Evolutionary conservation across 1,139 yeast genomes (phyloP).

Genomic region (Candida sp.): DNA sequence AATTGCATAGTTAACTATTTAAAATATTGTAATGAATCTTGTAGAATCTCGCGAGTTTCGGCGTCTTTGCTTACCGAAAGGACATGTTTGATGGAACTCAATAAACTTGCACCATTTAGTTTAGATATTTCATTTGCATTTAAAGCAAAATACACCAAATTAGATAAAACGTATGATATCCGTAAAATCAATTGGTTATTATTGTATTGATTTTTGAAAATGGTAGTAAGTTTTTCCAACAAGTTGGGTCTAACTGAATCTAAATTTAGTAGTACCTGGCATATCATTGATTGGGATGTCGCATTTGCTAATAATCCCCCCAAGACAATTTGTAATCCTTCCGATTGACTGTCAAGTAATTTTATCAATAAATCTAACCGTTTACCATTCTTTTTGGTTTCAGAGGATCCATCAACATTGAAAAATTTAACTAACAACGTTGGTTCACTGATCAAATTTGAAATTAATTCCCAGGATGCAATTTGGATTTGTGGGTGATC

Average conservation of each 20-base stretch:
- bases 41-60: conserved; percentile 14
- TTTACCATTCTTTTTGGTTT: conserved; percentile 18
- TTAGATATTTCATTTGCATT: conserved; percentile 8
- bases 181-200: conserved; percentile 34
- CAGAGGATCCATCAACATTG: conserved; percentile 28
- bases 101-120: conserved; percentile 15
- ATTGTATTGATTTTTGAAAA: conserved; percentile 25
- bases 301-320: conserved; percentile 51
- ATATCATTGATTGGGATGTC: conserved; percentile 44
- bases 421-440: conserved; percentile 47
- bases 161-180: conserved; percentile 28
- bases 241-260: conserved; percentile 22
- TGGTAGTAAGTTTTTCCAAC: conserved; percentile 14
- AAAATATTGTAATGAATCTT: neutral
- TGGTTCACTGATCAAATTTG: conserved; percentile 45
- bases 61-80: conserved; percentile 11
- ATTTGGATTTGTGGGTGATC: conserved; percentile 36
- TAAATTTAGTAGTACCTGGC: conserved; percentile 25
- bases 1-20: neutral
- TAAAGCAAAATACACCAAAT: conserved; percentile 24
- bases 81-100: conserved; percentile 14
- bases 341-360: conserved; percentile 36
- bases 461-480: conserved; percentile 46
- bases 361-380: conserved; percentile 37
- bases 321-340: conserved; percentile 35